A percentile compares a stretch with the other conserved stretches of the same genome.
These are phyloP conservation scores for Ceriops tagal DNA, from an alignment of 345 rosid genomes.

Conservation along the genomic window DNA sequence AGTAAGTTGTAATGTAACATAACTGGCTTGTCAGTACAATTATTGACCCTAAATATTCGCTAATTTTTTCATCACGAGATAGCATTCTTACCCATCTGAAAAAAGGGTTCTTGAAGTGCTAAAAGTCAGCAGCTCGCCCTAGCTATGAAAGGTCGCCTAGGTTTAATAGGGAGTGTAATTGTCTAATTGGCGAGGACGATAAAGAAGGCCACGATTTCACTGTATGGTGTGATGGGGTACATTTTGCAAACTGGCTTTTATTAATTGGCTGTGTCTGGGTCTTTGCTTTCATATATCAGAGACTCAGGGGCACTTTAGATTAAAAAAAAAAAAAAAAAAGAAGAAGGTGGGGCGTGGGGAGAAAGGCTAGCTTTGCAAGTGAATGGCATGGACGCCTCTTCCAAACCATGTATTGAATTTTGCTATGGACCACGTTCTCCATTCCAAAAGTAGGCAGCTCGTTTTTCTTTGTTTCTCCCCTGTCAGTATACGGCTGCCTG, in stretches of 20 bases:
- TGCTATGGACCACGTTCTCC: conserved; percentile 19
- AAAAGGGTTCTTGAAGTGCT: conserved; percentile 17
- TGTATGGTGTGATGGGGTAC: not conserved
- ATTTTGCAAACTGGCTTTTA: not conserved
- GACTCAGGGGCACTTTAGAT: no score
- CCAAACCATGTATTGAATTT: not conserved
- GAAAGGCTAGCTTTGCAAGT: no score
- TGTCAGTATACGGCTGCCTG: conserved; percentile 18
- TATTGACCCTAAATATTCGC: conserved; percentile 26
- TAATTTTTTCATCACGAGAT: conserved; percentile 3
- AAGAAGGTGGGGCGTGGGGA: no score
- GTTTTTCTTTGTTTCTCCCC: not conserved
- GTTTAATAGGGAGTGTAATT: conserved; percentile 41
- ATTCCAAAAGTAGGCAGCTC: not conserved
- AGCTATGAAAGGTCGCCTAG: conserved; percentile 30
- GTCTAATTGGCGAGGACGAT: conserved; percentile 31
- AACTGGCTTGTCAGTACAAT: conserved; percentile 27
- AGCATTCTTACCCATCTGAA: not conserved
- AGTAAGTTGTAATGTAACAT: not conserved
- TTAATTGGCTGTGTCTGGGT: not conserved
- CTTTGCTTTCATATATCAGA: no score
- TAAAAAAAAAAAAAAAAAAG: no score
- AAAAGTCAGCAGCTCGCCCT: conserved; percentile 4
- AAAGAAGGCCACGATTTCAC: conserved; percentile 31
- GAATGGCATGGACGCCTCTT: no score